Evolutionary conservation across 768 basidiomycete species (phyloP), one percentile per base, ranked within the genome.

Genomic region (Lentinula edodes): DNA sequence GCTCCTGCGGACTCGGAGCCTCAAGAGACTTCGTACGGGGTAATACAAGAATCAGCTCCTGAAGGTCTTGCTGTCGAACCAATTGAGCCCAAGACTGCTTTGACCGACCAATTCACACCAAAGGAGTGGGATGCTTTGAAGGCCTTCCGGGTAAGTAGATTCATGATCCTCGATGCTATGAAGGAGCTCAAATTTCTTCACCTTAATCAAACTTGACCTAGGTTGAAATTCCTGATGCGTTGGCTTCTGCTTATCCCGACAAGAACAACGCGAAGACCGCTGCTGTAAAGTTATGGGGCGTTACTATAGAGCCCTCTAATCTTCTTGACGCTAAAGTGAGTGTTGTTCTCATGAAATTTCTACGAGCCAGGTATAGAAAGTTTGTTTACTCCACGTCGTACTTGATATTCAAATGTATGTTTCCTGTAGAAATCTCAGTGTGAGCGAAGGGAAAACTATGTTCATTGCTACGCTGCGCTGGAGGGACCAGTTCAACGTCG

Each of bases 271-370:
- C 80, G 10, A 80, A 76, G 60, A 75, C 77, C 0, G 77, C 76
- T 1, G 73, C 85, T 8, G 79, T 89, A 65, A 76, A 68, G 5
- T 70, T 93, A 61, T 93, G 91, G 91, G 88, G 90, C 32, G 83
- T 93, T 18, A 72, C 69, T 1, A 80, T 93, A 32, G 82, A 89
- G 70, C 88, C 91, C 2, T 63, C 60, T 2, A 74, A 76, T 60
- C 81, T 83, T 12, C 71, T 68, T 52, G 82, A 90, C 69, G 85
- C 90, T 0, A 81, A 83, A 7, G 83, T 84, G 62, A 91, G 88
- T 67, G 89, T 93, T 36, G 68, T 93, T 8, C 77, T 93, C 41
- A 84, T 92, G 82, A 92, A 93, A 69, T 93, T 93, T 76, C 74
- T 91, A 35, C 81, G 88, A 61, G 91, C 91, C 5, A 83, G 88